Evolutionary conservation across 2,329 filamentous ascomycete genomes (phyloP).

Genomic region (Fusarium anguioides): DNA sequence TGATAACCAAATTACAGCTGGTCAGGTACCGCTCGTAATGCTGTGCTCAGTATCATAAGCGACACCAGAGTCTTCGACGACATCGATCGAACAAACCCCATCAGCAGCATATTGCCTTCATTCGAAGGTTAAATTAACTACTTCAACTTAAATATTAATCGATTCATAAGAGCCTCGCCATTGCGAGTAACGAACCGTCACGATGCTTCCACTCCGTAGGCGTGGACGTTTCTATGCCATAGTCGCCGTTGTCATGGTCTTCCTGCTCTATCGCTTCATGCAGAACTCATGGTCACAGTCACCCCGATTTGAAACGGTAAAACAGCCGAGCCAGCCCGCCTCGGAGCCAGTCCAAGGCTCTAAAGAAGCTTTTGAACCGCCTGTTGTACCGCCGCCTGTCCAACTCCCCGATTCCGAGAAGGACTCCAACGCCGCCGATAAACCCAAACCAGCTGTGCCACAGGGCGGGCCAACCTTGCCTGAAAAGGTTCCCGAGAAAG

Average conservation of each 20-base stretch:
- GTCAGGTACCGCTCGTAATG: constrained; percentile 28
- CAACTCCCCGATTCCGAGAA: constrained; percentile 31
- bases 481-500: not conserved
- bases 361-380: constrained; percentile 32
- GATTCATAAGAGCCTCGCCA: constrained; percentile 38
- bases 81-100: constrained; percentile 7
- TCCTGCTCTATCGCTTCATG: constrained; percentile 64
- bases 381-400: constrained; percentile 28
- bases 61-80: constrained; percentile 19
- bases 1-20: not conserved
- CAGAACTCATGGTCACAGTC: constrained; percentile 54
- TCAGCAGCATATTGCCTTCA: not conserved
- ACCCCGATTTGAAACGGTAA: constrained; percentile 21
- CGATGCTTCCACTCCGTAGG: constrained; percentile 65
- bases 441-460: constrained; percentile 16
- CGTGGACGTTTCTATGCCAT: constrained; percentile 71
- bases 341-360: constrained; percentile 22
- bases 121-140: not conserved
- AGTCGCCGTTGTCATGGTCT: constrained; percentile 64
- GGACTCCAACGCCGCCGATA: constrained; percentile 11
- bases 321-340: constrained; percentile 16
- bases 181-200: constrained; percentile 39
- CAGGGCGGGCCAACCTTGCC: constrained; percentile 16
- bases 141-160: not conserved
- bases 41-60: constrained; percentile 13